Percentiles rank a stretch among this genome's conserved stretches.
These are phyloP conservation scores for Brettanomyces bruxellensis DNA, from an alignment of 805 yeast genomes.

Conservation along the genomic window DNA sequence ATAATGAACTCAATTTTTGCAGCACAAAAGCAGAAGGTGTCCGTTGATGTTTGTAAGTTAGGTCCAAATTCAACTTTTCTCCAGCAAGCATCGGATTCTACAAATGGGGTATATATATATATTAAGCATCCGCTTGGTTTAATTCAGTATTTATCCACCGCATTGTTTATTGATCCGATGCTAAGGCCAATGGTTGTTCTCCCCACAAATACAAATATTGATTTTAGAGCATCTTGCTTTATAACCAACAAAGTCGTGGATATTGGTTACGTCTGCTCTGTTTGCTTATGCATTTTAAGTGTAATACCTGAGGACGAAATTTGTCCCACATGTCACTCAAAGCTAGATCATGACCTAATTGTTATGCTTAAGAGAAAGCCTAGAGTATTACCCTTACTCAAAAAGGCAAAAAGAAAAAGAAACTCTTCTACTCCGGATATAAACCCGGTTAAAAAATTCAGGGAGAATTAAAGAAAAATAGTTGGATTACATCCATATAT, in stretches of 20 bases:
- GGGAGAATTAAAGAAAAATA: no score
- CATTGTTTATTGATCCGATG: conserved; percentile 80
- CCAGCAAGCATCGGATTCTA: conserved; percentile 94
- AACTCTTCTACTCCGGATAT: not conserved
- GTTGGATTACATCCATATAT: no score
- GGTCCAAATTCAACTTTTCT: conserved; percentile 67
- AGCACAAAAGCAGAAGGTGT: conserved; percentile 84
- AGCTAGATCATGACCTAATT: conserved; percentile 58
- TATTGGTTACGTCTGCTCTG: conserved; percentile 90
- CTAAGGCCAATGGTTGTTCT: conserved; percentile 66
- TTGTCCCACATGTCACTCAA: conserved; percentile 85
- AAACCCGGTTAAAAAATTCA: not conserved
- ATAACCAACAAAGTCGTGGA: conserved; percentile 86
- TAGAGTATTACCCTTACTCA: conserved; percentile 22
- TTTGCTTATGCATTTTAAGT: conserved; percentile 78
- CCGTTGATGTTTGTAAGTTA: conserved; percentile 85
- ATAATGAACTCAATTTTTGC: conserved; percentile 95
- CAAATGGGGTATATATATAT: conserved; percentile 77
- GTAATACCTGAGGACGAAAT: conserved; percentile 52
- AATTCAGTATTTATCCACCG: conserved; percentile 73
- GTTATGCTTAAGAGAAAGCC: conserved; percentile 54
- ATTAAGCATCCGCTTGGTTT: conserved; percentile 66
- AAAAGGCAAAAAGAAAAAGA: conserved; percentile 5
- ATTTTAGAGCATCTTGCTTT: conserved; percentile 92
- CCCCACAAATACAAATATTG: conserved; percentile 80